These are phyloP conservation scores for Boletus edulis DNA, from an alignment of 768 basidiomycete species.

Conservation along the genomic window DNA sequence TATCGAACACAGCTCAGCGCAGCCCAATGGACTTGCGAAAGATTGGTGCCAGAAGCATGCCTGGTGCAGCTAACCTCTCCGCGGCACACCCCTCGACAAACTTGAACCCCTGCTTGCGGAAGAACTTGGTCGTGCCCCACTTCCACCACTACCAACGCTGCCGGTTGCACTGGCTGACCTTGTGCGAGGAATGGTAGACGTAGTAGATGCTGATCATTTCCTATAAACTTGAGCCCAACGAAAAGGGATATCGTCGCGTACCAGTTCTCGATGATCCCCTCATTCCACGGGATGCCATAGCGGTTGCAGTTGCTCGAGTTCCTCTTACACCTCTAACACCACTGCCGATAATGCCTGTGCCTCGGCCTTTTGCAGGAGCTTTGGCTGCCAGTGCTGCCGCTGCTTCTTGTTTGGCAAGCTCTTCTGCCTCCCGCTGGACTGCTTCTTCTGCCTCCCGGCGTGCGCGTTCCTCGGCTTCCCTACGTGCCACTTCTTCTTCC, in stretches of 20 bases:
- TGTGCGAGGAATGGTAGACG: slow-evolving; percentile 18
- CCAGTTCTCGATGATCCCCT: slow-evolving; percentile 40
- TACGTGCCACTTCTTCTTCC: slow-evolving; percentile 33
- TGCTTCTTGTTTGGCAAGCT: slow-evolving; percentile 48
- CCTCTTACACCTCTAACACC: slow-evolving; percentile 71
- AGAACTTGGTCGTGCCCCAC: slow-evolving; percentile 24
- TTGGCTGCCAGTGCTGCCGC: slow-evolving; percentile 34
- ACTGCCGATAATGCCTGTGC: slow-evolving; percentile 46
- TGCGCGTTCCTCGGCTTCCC: slow-evolving; percentile 40
- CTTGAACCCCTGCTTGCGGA: slow-evolving; percentile 25
- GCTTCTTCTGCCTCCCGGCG: slow-evolving; percentile 30
- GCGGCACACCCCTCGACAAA: slow-evolving; percentile 23
- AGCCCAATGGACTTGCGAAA: not conserved
- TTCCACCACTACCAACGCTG: slow-evolving; percentile 12
- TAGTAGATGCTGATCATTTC: slow-evolving; percentile 6
- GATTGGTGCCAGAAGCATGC: not conserved
- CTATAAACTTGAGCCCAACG: slow-evolving; percentile 4
- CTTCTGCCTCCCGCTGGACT: slow-evolving; percentile 45
- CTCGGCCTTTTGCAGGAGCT: slow-evolving; percentile 37
- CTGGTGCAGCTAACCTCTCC: slow-evolving; percentile 18
- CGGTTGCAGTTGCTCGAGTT: slow-evolving; percentile 59
- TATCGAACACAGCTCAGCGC: not conserved
- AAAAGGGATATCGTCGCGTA: slow-evolving; percentile 17
- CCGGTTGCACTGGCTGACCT: slow-evolving; percentile 28
- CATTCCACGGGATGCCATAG: slow-evolving; percentile 42